These are phyloP conservation scores for Lotus japonicus DNA, from an alignment of 306 rosid species.

Conservation along the genomic window DNA sequence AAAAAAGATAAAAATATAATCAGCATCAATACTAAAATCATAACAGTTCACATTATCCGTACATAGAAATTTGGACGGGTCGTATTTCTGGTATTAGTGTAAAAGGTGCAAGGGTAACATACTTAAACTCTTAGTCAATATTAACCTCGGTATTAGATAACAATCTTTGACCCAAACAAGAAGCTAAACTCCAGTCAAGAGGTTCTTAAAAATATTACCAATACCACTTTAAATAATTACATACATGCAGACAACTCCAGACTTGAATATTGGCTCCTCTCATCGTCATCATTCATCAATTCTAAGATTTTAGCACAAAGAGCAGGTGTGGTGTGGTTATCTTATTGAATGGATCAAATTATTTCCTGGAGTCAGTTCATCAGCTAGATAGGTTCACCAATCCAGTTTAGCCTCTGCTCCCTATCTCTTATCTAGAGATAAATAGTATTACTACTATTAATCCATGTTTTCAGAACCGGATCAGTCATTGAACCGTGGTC, in stretches of 20 bases:
- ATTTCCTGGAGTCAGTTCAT: slow-evolving; percentile 1
- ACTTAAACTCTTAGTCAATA: background rate
- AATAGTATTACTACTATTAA: too few relatives aligned
- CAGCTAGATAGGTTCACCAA: background rate
- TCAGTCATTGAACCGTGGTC: too few relatives aligned
- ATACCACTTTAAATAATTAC: background rate
- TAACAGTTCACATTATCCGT: background rate
- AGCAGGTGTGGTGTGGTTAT: background rate
- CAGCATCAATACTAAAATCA: background rate
- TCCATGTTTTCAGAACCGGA: too few relatives aligned
- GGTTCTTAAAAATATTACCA: background rate
- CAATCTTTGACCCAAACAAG: background rate
- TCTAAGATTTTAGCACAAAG: background rate
- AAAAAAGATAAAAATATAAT: background rate
- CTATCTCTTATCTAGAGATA: too few relatives aligned
- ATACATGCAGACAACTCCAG: background rate
- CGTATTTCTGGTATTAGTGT: too few relatives aligned
- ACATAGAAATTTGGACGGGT: background rate
- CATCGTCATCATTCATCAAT: background rate
- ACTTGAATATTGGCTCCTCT: background rate
- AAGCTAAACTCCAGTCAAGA: background rate
- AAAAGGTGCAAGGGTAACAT: too few relatives aligned
- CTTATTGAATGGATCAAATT: background rate
- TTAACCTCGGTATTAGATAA: background rate
- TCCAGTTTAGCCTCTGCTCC: background rate